Conservation (phyloP, 768 basidiomycete species). For the Sporobolomyces pararoseus region DNA sequence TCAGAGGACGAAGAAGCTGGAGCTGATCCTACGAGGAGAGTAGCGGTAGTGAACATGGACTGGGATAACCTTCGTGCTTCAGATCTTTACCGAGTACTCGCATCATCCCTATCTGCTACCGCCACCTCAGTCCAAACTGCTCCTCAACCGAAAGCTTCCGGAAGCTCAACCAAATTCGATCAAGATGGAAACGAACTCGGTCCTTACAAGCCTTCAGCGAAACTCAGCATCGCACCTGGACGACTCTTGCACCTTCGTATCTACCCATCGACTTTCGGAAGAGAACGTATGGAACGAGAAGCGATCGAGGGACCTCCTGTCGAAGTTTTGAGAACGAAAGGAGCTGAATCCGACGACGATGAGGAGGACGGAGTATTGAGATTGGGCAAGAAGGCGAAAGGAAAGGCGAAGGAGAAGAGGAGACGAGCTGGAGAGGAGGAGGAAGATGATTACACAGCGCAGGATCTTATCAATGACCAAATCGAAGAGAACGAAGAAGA, state of each 20-base stretch:
- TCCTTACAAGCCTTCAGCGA: constrained; percentile 35
- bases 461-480: constrained; percentile 47
- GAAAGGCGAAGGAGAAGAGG: constrained; percentile 37
- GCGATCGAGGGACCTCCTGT: constrained; percentile 84
- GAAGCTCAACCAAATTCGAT: constrained; percentile 42
- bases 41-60: constrained; percentile 92
- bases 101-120: constrained; percentile 70
- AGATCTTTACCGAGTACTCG: constrained; percentile 87
- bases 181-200: constrained; percentile 22
- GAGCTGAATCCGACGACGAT: constrained; percentile 52
- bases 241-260: constrained; percentile 71
- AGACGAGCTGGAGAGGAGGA: constrained; percentile 33
- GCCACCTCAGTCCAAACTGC: constrained; percentile 53
- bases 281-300: constrained; percentile 75
- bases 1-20: constrained; percentile 52
- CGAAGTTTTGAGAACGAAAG: constrained; percentile 62
- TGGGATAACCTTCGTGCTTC: constrained; percentile 91
- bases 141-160: constrained; percentile 35
- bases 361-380: constrained; percentile 40
- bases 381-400: constrained; percentile 50
- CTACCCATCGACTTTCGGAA: constrained; percentile 92
- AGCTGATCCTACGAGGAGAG: constrained; percentile 60
- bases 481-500: constrained; percentile 57
- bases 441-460: constrained; percentile 45
- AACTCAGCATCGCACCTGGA: constrained; percentile 57